Base-by-base conservation (phyloP, 257 asterid genomes). In the Catharanthus roseus region DNA sequence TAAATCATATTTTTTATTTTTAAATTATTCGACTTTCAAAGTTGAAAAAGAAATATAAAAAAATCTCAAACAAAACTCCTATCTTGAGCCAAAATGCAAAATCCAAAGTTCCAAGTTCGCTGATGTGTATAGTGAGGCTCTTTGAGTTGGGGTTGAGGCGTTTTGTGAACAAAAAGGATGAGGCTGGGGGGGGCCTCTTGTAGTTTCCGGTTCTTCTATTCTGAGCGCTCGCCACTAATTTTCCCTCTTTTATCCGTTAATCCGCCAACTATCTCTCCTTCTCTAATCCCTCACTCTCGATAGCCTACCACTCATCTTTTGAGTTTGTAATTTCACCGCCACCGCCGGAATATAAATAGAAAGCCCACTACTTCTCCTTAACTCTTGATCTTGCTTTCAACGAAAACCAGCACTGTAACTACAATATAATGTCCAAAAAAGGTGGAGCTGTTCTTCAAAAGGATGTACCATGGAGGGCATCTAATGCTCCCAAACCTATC, bases 381-480 rank as follows among this genome's bases (percentile, higher is more conserved):
- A 12, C 26, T 41, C 55, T 23, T 66, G 38, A 5, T 29, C 21
- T 19, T 7, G 4, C 18, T 19, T 65, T 65, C 54, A 42, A 65
- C 23, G 6, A 31, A 66, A 19, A 16, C 26, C 2, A 15, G 49
- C 49, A 3, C 1, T 8, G 15, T 12, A 42, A 15, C 12, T n/a
- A n/a, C n/a, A n/a, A 6, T 8, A 21, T 29, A 8, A 90, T 91
- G 95, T 92, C 96, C 9, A 86, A 70, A 64, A 90, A 85, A 78
- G 90, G 86, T 58, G 86, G 78, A 19, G 85, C 91, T 23, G 82
- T 73, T 54, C 77, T 95, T 45, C 88, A 73, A 47, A 70, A 75
- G 50, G 96, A 92, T 80, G 97, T 80, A 63, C 98, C 98, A 5
- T 92, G 97, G 98, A 85, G 98, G 76, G 96, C 91, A 45, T 38